Percentiles rank a stretch among this genome's conserved stretches.
phyloP scores from a whole-genome alignment of 257 asterid species.

The Echium plantagineum region DNA sequence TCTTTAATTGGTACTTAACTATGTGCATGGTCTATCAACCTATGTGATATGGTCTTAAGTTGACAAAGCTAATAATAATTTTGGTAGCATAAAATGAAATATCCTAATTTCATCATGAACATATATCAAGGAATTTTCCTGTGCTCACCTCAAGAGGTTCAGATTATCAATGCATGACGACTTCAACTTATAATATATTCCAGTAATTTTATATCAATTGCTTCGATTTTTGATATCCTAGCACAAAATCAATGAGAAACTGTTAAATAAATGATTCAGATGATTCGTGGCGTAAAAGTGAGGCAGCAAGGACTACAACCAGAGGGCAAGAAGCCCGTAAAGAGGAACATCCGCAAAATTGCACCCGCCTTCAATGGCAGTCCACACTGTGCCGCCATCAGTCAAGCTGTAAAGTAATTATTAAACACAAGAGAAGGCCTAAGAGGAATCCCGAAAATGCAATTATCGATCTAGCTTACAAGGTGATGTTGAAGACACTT shows the following conservation, averaged over 20 bases:
- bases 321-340: neutral
- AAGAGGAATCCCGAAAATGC: neutral
- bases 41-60: too few relatives aligned
- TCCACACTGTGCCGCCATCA: neutral
- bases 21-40: neutral
- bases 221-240: neutral
- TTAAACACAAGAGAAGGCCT: neutral
- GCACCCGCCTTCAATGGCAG: neutral
- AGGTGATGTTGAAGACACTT: neutral
- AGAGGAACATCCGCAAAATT: neutral
- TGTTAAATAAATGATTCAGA: constrained; percentile 3
- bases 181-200: too few relatives aligned
- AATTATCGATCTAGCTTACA: neutral
- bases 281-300: constrained; percentile 21
- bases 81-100: too few relatives aligned
- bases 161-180: too few relatives aligned
- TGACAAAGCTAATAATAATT: too few relatives aligned
- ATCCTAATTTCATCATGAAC: too few relatives aligned
- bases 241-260: too few relatives aligned
- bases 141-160: too few relatives aligned
- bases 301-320: constrained; percentile 10
- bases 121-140: too few relatives aligned
- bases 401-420: neutral
- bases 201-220: too few relatives aligned
- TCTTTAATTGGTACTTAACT: neutral